Percentiles rank a stretch among this genome's conserved stretches.
These are phyloP conservation scores for Stephania yunnanensis DNA, from an alignment of 164 flowering plant species.

Conservation along the genomic window DNA sequence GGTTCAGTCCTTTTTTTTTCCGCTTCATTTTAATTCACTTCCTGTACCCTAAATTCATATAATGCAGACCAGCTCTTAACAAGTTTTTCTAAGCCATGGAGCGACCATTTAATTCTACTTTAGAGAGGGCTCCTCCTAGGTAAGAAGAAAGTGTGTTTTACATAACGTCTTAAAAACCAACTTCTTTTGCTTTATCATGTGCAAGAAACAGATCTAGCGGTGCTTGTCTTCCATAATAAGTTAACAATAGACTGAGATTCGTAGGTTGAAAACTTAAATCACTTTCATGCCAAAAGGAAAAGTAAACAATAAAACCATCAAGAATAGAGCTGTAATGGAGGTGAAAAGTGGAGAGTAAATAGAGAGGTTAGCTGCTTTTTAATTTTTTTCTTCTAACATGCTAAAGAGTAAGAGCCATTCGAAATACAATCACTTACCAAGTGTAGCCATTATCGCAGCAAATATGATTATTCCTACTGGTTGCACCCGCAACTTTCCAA, in stretches of 20 bases:
- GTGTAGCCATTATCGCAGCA: slow-evolving; percentile 98
- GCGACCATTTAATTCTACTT: not conserved
- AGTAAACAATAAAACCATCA: not conserved
- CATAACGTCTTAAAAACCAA: not conserved
- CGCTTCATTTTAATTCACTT: not conserved
- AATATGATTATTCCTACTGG: slow-evolving; percentile 94
- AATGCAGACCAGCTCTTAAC: not conserved
- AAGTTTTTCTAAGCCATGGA: not conserved
- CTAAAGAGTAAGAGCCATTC: not conserved
- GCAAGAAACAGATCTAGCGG: not conserved
- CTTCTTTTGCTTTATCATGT: not conserved
- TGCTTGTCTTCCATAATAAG: not conserved
- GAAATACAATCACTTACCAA: slow-evolving; percentile 43
- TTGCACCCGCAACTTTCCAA: slow-evolving; percentile 91
- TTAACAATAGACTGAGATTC: not conserved
- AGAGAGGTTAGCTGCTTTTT: not conserved
- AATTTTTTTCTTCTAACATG: not conserved
- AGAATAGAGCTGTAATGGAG: not conserved
- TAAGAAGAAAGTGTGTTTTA: not conserved
- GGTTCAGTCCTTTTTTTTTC: not conserved
- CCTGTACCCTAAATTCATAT: not conserved
- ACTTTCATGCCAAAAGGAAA: not conserved
- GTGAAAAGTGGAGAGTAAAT: not conserved
- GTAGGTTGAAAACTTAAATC: too few relatives aligned
- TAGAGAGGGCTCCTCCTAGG: not conserved